These are phyloP conservation scores for Pichia phayaonensis DNA, from an alignment of 805 yeast species.

Conservation along the genomic window DNA sequence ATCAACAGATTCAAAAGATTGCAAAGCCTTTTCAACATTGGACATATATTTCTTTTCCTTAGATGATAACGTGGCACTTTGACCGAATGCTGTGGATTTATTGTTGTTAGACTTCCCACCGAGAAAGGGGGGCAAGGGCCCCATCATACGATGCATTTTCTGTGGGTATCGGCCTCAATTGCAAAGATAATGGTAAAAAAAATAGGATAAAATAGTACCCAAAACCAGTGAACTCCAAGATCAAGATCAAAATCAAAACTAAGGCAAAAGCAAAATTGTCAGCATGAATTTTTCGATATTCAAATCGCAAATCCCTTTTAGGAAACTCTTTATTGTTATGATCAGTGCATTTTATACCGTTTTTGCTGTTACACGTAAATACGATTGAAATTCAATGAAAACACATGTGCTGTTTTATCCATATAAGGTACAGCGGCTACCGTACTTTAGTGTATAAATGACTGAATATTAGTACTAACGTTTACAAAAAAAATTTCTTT, in stretches of 20 bases:
- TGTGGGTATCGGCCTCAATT: neutral
- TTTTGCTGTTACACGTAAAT: neutral
- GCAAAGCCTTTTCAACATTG: slow-evolving; percentile 66
- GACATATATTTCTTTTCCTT: slow-evolving; percentile 62
- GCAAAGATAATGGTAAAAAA: neutral
- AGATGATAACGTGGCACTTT: slow-evolving; percentile 32
- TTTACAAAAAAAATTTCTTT: too few relatives aligned
- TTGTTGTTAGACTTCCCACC: slow-evolving; percentile 8
- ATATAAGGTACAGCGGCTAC: neutral
- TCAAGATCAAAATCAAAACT: neutral
- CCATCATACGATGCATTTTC: slow-evolving; percentile 15
- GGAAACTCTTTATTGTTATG: neutral
- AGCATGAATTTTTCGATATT: neutral
- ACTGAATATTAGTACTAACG: neutral
- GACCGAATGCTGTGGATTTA: slow-evolving; percentile 7
- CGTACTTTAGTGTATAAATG: neutral
- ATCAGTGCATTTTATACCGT: neutral
- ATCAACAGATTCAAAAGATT: slow-evolving; percentile 68
- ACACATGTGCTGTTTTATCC: neutral
- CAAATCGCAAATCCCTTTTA: neutral
- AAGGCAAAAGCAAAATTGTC: neutral
- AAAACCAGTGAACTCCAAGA: too few relatives aligned
- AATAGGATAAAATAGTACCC: neutral
- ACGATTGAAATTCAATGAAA: neutral
- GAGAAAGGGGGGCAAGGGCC: slow-evolving; percentile 11